phyloP scores from a whole-genome alignment of 495 filamentous ascomycete genomes.

The Penicillium malachiteum region DNA sequence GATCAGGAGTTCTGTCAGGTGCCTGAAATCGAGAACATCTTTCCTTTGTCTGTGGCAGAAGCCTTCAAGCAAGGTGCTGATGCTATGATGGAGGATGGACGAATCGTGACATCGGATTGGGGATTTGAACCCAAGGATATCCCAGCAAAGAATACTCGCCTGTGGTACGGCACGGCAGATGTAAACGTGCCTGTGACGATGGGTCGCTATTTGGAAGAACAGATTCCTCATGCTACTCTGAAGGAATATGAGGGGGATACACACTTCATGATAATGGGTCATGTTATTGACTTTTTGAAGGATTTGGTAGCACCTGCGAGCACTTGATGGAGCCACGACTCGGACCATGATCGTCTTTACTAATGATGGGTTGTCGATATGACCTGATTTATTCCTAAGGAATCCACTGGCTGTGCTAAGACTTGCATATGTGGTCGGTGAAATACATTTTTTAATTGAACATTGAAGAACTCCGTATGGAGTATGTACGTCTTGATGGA shows the following conservation, averaged over 20 bases:
- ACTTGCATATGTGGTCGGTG: too few species aligned
- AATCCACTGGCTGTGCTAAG: too few species aligned
- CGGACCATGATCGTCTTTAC: too few species aligned
- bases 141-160: not conserved
- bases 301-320: slow-evolving; percentile 1
- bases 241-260: slow-evolving; percentile 4
- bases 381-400: too few species aligned
- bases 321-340: too few species aligned
- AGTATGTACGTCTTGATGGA: too few species aligned
- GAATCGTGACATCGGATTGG: slow-evolving; percentile 8
- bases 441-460: too few species aligned
- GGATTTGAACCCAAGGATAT: slow-evolving; percentile 4
- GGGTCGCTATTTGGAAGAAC: slow-evolving; percentile 5
- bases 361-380: too few species aligned
- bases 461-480: too few species aligned
- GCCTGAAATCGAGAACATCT: slow-evolving; percentile 1
- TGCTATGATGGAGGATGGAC: slow-evolving; percentile 1
- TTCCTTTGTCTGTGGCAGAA: not conserved
- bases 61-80: slow-evolving; percentile 2
- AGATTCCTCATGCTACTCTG: slow-evolving; percentile 1
- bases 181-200: not conserved
- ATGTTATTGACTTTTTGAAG: not conserved
- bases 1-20: slow-evolving; percentile 1
- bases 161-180: slow-evolving; percentile 11
- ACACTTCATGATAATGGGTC: slow-evolving; percentile 5